These are phyloP conservation scores for Leishmania braziliensis DNA, from an alignment of 208 protist genomes.

Conservation along the genomic window DNA sequence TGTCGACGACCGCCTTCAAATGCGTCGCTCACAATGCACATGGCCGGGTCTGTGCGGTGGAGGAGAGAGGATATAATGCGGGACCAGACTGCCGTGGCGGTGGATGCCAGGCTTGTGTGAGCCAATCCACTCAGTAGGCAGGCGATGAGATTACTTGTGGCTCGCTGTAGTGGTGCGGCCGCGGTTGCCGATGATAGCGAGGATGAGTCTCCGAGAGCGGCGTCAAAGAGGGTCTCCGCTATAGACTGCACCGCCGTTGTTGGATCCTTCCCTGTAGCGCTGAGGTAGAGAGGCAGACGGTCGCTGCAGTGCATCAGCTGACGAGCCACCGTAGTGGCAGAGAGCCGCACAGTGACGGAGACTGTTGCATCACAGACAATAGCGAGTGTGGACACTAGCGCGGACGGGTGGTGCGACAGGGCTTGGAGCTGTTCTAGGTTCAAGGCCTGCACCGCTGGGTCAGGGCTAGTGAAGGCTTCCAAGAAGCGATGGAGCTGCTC, in stretches of 20 bases:
- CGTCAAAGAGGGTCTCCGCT: background rate
- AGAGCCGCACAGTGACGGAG: slow-evolving; percentile 19
- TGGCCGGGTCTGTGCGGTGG: background rate
- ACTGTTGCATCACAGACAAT: slow-evolving; percentile 19
- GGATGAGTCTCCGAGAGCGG: background rate
- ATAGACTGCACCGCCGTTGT: slow-evolving; percentile 6
- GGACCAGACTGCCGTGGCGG: slow-evolving; percentile 8
- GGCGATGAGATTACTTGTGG: slow-evolving; percentile 19
- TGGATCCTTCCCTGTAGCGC: background rate
- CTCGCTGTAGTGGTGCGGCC: slow-evolving; percentile 14
- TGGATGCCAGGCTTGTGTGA: background rate
- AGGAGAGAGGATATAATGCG: slow-evolving; percentile 15
- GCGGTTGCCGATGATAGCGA: background rate
- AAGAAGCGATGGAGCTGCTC: slow-evolving; percentile 38
- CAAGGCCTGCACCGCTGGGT: slow-evolving; percentile 31
- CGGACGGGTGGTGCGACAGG: slow-evolving; percentile 27
- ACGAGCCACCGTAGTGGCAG: slow-evolving; percentile 22
- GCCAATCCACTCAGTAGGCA: slow-evolving; percentile 9
- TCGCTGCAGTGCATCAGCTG: slow-evolving; percentile 16
- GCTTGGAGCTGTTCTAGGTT: slow-evolving; percentile 37
- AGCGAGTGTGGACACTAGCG: slow-evolving; percentile 26
- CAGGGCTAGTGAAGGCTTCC: slow-evolving; percentile 33
- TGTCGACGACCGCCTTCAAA: background rate
- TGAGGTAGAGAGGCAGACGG: slow-evolving; percentile 18
- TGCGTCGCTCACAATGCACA: background rate